Percentiles rank a stretch among this genome's conserved stretches.
Conservation (phyloP, 305 asterid genomes). For the Fraxinus nigra region DNA sequence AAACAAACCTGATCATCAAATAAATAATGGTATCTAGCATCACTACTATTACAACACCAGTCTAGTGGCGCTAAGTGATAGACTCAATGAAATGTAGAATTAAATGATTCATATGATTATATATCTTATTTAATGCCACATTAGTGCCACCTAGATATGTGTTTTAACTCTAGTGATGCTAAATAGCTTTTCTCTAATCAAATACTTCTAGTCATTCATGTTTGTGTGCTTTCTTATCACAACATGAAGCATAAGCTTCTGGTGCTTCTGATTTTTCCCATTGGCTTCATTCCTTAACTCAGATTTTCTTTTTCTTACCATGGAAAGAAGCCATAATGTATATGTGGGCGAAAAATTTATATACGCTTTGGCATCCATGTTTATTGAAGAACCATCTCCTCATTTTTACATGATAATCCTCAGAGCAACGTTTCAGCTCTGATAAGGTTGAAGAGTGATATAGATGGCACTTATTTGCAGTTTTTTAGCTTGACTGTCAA, state of each 20-base stretch:
- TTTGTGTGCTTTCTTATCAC: background rate
- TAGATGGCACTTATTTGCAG: background rate
- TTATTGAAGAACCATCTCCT: background rate
- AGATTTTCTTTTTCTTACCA: background rate
- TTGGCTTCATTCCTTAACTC: background rate
- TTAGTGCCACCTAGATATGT: background rate
- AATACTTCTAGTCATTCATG: background rate
- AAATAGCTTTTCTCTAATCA: background rate
- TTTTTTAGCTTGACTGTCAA: background rate
- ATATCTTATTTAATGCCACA: background rate
- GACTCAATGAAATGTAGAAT: background rate
- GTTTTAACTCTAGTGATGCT: background rate
- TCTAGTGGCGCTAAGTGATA: background rate
- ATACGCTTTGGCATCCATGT: background rate
- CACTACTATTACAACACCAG: background rate
- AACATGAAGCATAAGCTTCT: background rate
- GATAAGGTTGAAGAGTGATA: background rate
- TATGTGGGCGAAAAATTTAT: background rate
- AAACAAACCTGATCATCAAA: background rate
- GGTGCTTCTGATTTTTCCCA: background rate
- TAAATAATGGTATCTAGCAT: background rate
- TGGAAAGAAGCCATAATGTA: background rate
- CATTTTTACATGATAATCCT: background rate
- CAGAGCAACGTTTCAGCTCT: background rate
- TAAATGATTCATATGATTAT: background rate